Evolutionary conservation across 768 basidiomycete species (phyloP).

Genomic region (Rossbeevera mucosa): DNA sequence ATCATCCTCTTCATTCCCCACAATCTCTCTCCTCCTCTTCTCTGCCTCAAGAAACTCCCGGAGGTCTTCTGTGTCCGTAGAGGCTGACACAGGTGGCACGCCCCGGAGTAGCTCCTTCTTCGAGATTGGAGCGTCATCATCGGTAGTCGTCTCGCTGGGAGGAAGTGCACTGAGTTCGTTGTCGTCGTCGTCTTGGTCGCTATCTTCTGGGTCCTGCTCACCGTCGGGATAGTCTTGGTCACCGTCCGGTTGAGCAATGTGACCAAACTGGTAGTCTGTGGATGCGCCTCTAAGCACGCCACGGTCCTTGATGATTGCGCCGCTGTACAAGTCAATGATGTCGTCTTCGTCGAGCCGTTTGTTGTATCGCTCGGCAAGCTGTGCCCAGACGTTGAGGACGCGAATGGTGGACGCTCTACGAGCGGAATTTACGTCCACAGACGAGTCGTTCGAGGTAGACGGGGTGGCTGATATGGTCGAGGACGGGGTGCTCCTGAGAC

Average conservation of each 20-base stretch:
- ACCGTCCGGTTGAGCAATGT: conserved; percentile 39
- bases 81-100: conserved; percentile 42
- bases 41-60: conserved; percentile 66
- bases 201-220: conserved; percentile 41
- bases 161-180: conserved; percentile 59
- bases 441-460: conserved; percentile 25
- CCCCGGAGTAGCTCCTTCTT: conserved; percentile 32
- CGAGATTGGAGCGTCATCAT: conserved; percentile 27
- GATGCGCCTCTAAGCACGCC: conserved; percentile 52
- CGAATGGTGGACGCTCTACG: conserved; percentile 51
- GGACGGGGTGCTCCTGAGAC: conserved; percentile 44
- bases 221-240: conserved; percentile 38
- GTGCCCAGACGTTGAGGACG: conserved; percentile 59
- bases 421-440: conserved; percentile 47
- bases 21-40: conserved; percentile 41
- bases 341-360: conserved; percentile 73
- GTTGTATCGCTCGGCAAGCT: conserved; percentile 64
- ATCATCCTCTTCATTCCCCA: conserved; percentile 25
- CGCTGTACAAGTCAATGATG: conserved; percentile 63
- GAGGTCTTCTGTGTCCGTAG: conserved; percentile 59
- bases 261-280: conserved; percentile 47
- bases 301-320: conserved; percentile 61
- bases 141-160: conserved; percentile 21
- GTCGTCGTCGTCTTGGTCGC: conserved; percentile 46
- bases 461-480: conserved; percentile 36